Conservation (phyloP, 768 basidiomycete genomes). For the Paxillus ammoniavirescens region DNA sequence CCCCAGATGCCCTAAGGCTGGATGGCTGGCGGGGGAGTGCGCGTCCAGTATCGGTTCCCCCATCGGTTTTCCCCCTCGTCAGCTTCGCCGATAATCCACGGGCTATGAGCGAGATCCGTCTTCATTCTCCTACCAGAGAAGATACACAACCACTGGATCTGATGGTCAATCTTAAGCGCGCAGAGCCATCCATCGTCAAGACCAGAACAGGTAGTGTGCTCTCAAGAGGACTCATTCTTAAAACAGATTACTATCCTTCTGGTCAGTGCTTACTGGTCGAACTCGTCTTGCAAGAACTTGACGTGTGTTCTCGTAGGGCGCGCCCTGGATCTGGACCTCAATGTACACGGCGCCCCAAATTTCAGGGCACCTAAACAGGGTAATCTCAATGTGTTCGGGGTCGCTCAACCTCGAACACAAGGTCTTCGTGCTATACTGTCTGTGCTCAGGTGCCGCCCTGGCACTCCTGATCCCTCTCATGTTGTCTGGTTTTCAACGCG, state of each 20-base stretch:
- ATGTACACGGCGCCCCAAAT: conserved; percentile 93
- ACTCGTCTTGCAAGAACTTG: conserved; percentile 2
- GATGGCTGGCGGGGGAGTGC: neutral
- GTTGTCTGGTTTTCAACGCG: conserved; percentile 97
- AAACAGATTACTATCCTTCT: conserved; percentile 88
- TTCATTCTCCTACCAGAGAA: conserved; percentile 5
- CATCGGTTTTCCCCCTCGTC: neutral
- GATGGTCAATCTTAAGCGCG: conserved; percentile 59
- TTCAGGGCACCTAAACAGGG: conserved; percentile 81
- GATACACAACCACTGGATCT: conserved; percentile 49
- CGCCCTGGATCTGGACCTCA: conserved; percentile 87
- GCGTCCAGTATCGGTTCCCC: conserved; percentile 12
- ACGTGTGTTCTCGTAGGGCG: conserved; percentile 51
- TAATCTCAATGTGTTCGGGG: conserved; percentile 89
- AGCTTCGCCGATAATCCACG: conserved; percentile 7
- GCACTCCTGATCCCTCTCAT: conserved; percentile 58
- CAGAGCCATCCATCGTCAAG: conserved; percentile 76
- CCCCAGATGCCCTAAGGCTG: neutral
- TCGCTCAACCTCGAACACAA: conserved; percentile 91
- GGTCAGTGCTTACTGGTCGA: conserved; percentile 38
- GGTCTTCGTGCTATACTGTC: conserved; percentile 90
- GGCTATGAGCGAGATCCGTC: neutral
- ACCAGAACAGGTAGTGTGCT: conserved; percentile 81
- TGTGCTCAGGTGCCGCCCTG: conserved; percentile 73
- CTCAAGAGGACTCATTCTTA: conserved; percentile 87